Evolutionary conservation across 2,329 filamentous ascomycete genomes (phyloP).

Genomic region (Ceratocystis destructans): DNA sequence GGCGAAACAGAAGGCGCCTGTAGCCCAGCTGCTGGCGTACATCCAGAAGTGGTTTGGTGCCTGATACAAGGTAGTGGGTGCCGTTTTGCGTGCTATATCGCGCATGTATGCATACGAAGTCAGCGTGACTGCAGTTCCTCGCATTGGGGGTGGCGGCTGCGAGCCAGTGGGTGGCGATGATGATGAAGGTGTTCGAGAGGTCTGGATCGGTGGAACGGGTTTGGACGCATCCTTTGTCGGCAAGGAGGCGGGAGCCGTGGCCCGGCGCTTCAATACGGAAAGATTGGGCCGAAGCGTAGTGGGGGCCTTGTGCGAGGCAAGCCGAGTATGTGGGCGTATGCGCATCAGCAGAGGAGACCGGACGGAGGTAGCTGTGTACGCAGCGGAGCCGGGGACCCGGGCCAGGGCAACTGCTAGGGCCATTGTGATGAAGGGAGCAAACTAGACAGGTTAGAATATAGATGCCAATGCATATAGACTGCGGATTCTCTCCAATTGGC

Average conservation of each 20-base stretch:
- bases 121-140: constrained; percentile 18
- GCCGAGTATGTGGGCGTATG: constrained; percentile 1
- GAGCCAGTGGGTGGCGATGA: not conserved
- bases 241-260: not conserved
- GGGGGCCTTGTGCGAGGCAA: constrained; percentile 15
- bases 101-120: constrained; percentile 35
- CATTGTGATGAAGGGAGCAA: constrained; percentile 1
- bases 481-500: not conserved
- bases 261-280: constrained; percentile 17
- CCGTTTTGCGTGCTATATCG: constrained; percentile 41
- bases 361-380: not conserved
- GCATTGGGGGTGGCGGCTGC: constrained; percentile 17
- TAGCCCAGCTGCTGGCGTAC: constrained; percentile 44
- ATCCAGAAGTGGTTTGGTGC: constrained; percentile 51
- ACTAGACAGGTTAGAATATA: not conserved
- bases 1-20: constrained; percentile 39
- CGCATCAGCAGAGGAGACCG: not conserved
- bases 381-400: constrained; percentile 7
- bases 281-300: constrained; percentile 8
- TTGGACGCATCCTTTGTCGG: constrained; percentile 7
- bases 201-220: constrained; percentile 12
- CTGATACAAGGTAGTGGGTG: constrained; percentile 49
- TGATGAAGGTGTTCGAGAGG: not conserved
- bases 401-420: constrained; percentile 5
- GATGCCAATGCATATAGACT: not conserved